A percentile compares a stretch with the other conserved stretches of the same genome.
Evolutionary conservation across 1,284 basidiomycete species (phyloP).

Genomic region (Irpex lacteus): DNA sequence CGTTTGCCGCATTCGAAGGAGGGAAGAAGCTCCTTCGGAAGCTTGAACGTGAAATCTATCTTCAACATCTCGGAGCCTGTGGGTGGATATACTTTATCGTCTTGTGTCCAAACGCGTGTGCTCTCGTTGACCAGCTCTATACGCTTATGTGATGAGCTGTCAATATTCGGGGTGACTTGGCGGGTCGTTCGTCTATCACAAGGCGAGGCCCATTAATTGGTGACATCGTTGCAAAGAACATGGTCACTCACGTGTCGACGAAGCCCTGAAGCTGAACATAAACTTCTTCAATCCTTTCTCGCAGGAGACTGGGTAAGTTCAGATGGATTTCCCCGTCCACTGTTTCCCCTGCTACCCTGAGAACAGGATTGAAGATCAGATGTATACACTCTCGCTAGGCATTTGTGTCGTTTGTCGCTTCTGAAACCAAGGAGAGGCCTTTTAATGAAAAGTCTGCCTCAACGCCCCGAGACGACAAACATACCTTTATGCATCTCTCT

Average conservation of each 20-base stretch:
- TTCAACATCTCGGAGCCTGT: background rate
- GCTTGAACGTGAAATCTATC: background rate
- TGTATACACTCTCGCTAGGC: background rate
- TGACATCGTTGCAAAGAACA: background rate
- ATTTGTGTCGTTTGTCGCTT: background rate
- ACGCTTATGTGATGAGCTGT: background rate
- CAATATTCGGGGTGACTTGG: background rate
- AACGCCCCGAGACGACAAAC: background rate
- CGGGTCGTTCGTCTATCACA: background rate
- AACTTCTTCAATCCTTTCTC: slow-evolving; percentile 19
- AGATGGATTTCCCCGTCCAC: slow-evolving; percentile 15
- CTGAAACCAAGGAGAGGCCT: background rate
- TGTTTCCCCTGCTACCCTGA: background rate
- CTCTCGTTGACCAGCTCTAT: background rate
- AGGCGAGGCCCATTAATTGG: too few species aligned
- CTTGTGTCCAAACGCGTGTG: background rate
- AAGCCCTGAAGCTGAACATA: slow-evolving; percentile 18
- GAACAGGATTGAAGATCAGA: background rate
- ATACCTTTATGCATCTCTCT: background rate
- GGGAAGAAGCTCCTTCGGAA: background rate
- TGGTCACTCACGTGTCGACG: slow-evolving; percentile 14
- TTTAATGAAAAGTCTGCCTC: background rate
- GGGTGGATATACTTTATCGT: background rate
- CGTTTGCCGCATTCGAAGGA: background rate
- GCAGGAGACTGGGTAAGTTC: slow-evolving; percentile 13